A percentile compares a stretch with the other conserved stretches of the same genome.
Evolutionary conservation across 768 basidiomycete genomes (phyloP).

Genomic region (Russula foetens): DNA sequence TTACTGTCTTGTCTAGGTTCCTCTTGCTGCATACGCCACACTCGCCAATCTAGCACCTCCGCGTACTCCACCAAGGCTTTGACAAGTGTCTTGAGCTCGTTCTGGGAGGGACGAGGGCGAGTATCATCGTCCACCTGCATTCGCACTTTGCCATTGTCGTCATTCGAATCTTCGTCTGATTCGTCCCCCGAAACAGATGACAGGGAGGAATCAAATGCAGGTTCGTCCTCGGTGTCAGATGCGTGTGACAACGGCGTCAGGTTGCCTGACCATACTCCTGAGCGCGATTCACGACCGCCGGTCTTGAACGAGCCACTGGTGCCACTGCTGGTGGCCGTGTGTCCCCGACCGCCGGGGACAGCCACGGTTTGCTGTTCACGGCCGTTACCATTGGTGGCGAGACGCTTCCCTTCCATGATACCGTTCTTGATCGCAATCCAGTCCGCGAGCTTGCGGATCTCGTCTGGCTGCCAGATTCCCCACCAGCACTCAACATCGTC

Average conservation of each 20-base stretch:
- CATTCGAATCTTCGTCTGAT: slow-evolving; percentile 13
- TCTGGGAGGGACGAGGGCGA: slow-evolving; percentile 22
- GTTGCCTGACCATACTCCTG: not conserved
- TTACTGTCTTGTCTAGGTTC: slow-evolving; percentile 12
- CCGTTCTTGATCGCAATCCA: slow-evolving; percentile 52
- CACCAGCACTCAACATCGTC: slow-evolving; percentile 58
- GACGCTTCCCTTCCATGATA: slow-evolving; percentile 28
- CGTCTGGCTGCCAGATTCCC: slow-evolving; percentile 59
- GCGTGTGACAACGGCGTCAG: slow-evolving; percentile 7
- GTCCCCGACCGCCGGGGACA: not conserved
- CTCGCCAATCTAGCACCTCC: slow-evolving; percentile 51
- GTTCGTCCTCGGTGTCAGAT: slow-evolving; percentile 3
- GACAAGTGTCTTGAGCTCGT: slow-evolving; percentile 39
- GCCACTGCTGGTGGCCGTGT: not conserved
- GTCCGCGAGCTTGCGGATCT: slow-evolving; percentile 55
- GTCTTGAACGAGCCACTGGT: not conserved
- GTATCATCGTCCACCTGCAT: slow-evolving; percentile 13
- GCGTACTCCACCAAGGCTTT: slow-evolving; percentile 53
- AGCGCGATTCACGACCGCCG: not conserved
- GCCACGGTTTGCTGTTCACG: not conserved
- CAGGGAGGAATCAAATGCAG: not conserved
- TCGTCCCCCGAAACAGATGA: slow-evolving; percentile 20
- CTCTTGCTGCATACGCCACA: slow-evolving; percentile 29
- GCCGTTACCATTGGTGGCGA: not conserved
- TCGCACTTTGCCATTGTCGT: slow-evolving; percentile 5